Conservation (phyloP, 495 filamentous ascomycete species). For the Aspergillus sparsus region DNA sequence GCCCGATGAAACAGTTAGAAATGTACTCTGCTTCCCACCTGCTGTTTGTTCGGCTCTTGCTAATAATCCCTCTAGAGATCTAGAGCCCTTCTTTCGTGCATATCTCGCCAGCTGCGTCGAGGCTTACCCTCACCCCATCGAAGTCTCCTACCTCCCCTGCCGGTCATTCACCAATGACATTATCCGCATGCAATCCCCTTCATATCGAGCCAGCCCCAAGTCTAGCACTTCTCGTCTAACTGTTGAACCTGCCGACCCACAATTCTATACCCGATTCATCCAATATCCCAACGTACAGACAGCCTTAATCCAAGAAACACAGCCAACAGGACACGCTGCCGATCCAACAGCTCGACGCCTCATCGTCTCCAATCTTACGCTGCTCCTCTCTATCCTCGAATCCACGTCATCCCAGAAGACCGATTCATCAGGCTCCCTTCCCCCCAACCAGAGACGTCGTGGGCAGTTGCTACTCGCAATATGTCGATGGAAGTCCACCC, state of each 20-base stretch:
- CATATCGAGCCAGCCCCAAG: not conserved
- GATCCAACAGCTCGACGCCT: conserved; percentile 13
- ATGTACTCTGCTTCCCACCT: not conserved
- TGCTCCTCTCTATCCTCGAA: conserved; percentile 34
- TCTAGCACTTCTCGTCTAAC: not conserved
- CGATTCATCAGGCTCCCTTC: not conserved
- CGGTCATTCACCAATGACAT: conserved; percentile 14
- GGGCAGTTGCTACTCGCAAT: not conserved
- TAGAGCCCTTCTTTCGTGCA: conserved; percentile 18
- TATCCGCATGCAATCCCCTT: conserved; percentile 14
- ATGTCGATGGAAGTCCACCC: not conserved
- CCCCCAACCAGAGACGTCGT: too few relatives aligned
- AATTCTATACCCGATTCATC: conserved; percentile 16
- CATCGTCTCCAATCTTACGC: conserved; percentile 11
- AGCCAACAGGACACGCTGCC: conserved; percentile 3
- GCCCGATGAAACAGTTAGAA: conserved; percentile 13
- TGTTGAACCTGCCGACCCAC: conserved; percentile 15
- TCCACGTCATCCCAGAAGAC: not conserved
- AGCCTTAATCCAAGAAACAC: conserved; percentile 2
- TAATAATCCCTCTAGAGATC: conserved; percentile 8
- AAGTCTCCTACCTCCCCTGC: conserved; percentile 20
- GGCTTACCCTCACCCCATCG: conserved; percentile 4
- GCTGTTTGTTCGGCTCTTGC: not conserved
- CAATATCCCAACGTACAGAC: not conserved
- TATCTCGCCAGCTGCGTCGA: conserved; percentile 17